phyloP scores from a whole-genome alignment of 306 rosid species.

The Vachellia collinsii region DNA sequence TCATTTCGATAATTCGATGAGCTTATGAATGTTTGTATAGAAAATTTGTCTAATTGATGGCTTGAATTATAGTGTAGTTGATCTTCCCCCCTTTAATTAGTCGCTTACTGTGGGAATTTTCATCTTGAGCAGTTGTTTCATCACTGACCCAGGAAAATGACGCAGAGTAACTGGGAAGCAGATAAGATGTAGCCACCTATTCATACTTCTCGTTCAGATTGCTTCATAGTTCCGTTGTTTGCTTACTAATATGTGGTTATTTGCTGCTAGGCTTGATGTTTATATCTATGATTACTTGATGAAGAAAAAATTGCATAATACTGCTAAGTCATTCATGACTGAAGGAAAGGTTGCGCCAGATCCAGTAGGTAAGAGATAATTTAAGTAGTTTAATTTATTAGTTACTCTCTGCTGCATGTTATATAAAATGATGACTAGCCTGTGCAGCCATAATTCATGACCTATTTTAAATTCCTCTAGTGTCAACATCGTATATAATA shows the following conservation, averaged over 20 bases:
- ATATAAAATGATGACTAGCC: slow-evolving; percentile 13
- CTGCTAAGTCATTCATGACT: slow-evolving; percentile 93
- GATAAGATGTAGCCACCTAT: slow-evolving; percentile 76
- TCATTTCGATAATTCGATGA: neutral
- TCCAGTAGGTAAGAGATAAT: slow-evolving; percentile 78
- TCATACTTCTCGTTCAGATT: slow-evolving; percentile 1
- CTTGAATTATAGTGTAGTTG: neutral
- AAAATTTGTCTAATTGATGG: slow-evolving; percentile 14
- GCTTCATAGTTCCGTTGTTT: neutral
- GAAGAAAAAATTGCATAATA: slow-evolving; percentile 86
- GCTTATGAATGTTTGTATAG: neutral
- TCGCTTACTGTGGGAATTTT: slow-evolving; percentile 32
- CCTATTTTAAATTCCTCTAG: slow-evolving; percentile 24
- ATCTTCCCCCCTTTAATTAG: neutral
- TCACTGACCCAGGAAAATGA: slow-evolving; percentile 53
- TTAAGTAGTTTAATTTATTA: slow-evolving; percentile 4
- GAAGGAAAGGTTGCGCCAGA: slow-evolving; percentile 97
- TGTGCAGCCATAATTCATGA: slow-evolving; percentile 8
- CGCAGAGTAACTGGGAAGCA: slow-evolving; percentile 97
- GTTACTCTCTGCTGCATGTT: neutral
- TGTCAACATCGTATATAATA: slow-evolving; percentile 18
- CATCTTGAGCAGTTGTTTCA: slow-evolving; percentile 43
- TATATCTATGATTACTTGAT: slow-evolving; percentile 89
- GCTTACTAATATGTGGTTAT: neutral
- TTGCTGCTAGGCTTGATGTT: slow-evolving; percentile 85